Conservation (phyloP, 2,329 filamentous ascomycete species). For the Daldinia sp. region DNA sequence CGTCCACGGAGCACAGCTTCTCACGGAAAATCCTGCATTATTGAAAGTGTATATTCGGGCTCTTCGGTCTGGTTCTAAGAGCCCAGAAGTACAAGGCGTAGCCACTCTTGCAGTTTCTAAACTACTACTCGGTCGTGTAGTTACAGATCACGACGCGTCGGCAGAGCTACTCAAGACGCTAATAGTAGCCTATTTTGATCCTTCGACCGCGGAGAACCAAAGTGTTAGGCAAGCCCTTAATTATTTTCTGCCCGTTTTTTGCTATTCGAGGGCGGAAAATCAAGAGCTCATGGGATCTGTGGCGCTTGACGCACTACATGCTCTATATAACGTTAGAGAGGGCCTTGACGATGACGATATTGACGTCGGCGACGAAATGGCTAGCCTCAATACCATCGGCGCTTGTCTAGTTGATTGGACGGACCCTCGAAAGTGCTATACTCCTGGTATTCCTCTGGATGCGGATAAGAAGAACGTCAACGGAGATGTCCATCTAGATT, state of each 20-base stretch:
- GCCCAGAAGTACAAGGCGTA: constrained; percentile 81
- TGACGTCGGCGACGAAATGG: constrained; percentile 81
- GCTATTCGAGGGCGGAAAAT: constrained; percentile 85
- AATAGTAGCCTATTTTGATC: constrained; percentile 89
- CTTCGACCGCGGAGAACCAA: constrained; percentile 82
- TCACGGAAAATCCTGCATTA: constrained; percentile 74
- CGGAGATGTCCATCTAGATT: constrained; percentile 82
- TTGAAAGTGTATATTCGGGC: constrained; percentile 89
- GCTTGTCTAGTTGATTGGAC: constrained; percentile 94
- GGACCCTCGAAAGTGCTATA: constrained; percentile 84
- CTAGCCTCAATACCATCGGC: constrained; percentile 80
- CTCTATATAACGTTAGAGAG: constrained; percentile 78
- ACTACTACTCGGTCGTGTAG: constrained; percentile 82
- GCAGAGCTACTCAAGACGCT: constrained; percentile 86
- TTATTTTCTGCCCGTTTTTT: constrained; percentile 96
- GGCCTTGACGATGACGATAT: constrained; percentile 80
- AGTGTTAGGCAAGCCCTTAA: constrained; percentile 86
- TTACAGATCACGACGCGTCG: constrained; percentile 75
- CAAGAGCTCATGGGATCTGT: constrained; percentile 83
- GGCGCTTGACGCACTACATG: constrained; percentile 78
- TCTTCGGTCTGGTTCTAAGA: constrained; percentile 76
- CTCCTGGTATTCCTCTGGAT: constrained; percentile 62
- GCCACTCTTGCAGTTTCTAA: constrained; percentile 88
- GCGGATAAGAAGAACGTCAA: constrained; percentile 73
- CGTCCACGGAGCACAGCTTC: constrained; percentile 84